Evolutionary conservation across 352 stramenopile species (phyloP).

Genomic region (Globisporangium middletonii): DNA sequence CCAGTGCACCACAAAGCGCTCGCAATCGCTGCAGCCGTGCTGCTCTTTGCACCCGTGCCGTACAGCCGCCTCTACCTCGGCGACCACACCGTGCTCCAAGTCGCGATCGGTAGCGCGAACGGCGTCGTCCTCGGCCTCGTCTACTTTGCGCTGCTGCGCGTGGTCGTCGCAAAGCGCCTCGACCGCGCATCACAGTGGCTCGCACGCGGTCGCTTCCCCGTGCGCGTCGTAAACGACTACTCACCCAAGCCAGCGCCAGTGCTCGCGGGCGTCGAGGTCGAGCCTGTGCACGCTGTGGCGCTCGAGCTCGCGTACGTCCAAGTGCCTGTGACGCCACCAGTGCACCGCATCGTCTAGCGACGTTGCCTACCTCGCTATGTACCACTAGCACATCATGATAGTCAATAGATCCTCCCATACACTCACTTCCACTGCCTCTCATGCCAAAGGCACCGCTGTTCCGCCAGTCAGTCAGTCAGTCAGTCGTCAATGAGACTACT

Average conservation of each 20-base stretch:
- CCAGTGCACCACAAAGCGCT: slow-evolving; percentile 13
- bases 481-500: too few relatives aligned
- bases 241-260: neutral
- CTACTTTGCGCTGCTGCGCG: slow-evolving; percentile 45
- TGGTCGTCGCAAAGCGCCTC: slow-evolving; percentile 18
- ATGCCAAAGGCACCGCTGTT: too few relatives aligned
- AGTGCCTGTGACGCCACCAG: neutral
- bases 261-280: neutral
- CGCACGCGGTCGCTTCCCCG: neutral
- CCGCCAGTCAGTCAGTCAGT: too few relatives aligned
- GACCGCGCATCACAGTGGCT: slow-evolving; percentile 5
- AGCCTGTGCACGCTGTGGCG: neutral
- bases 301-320: slow-evolving; percentile 1
- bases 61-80: slow-evolving; percentile 56
- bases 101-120: slow-evolving; percentile 32
- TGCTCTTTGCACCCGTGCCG: slow-evolving; percentile 41
- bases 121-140: slow-evolving; percentile 29
- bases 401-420: neutral
- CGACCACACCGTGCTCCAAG: slow-evolving; percentile 49
- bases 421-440: too few relatives aligned
- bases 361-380: too few relatives aligned
- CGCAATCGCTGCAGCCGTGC: slow-evolving; percentile 4
- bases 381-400: too few relatives aligned
- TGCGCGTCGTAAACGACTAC: slow-evolving; percentile 11
- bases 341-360: neutral